Conservation (phyloP, 345 rosid genomes). For the Corchorus capsularis region DNA sequence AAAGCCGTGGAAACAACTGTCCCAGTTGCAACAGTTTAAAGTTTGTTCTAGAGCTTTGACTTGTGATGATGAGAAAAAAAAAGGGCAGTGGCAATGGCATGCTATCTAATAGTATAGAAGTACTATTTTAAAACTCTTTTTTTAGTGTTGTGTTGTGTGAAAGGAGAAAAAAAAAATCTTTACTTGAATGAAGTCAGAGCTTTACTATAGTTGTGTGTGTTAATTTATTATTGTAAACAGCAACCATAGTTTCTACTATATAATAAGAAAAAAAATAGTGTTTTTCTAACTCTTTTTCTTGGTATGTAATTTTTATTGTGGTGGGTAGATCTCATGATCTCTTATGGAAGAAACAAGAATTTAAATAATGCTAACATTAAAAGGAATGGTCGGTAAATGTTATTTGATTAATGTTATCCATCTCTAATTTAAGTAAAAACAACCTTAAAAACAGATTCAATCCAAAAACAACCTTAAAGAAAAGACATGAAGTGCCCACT, state of each 20-base stretch:
- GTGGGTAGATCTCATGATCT: background rate
- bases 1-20: conserved; percentile 44
- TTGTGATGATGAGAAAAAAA: background rate
- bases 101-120: background rate
- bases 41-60: background rate
- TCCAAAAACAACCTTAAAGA: background rate
- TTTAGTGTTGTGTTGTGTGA: background rate
- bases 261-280: background rate
- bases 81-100: background rate
- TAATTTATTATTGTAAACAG: background rate
- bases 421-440: background rate
- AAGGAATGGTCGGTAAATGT: background rate
- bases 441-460: too few species aligned
- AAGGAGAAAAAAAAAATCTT: too few species aligned
- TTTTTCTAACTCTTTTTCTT: background rate
- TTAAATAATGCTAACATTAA: background rate
- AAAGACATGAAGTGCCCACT: background rate
- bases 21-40: conserved; percentile 47
- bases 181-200: background rate
- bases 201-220: background rate
- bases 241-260: background rate
- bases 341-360: background rate
- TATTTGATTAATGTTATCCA: background rate
- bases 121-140: background rate
- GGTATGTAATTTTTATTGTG: background rate